Conservation (phyloP, 768 basidiomycete genomes). For the Suillus alpinus region DNA sequence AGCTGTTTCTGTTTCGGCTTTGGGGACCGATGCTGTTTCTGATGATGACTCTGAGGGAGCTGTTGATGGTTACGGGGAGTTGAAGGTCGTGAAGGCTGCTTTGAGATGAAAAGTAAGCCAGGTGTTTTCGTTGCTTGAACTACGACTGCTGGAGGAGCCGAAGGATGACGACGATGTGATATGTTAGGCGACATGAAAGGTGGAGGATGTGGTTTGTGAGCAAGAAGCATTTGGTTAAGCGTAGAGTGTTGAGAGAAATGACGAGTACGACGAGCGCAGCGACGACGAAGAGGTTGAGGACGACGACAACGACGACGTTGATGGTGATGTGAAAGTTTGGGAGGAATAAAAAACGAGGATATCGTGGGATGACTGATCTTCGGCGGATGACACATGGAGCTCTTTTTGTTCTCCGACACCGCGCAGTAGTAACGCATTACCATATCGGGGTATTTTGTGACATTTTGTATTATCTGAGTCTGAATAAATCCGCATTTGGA, state of each 20-base stretch:
- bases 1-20: constrained; percentile 35
- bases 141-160: constrained; percentile 64
- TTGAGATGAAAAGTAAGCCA: constrained; percentile 69
- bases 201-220: constrained; percentile 34
- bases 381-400: constrained; percentile 23
- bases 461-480: constrained; percentile 12
- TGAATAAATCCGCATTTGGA: constrained; percentile 29
- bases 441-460: constrained; percentile 13
- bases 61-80: constrained; percentile 35
- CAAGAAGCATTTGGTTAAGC: constrained; percentile 38
- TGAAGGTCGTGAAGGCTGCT: constrained; percentile 39
- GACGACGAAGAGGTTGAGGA: not conserved
- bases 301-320: constrained; percentile 5
- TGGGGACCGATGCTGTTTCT: constrained; percentile 34
- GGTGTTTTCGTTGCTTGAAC: constrained; percentile 73
- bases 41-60: constrained; percentile 32
- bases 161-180: constrained; percentile 63
- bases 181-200: constrained; percentile 27
- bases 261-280: constrained; percentile 4
- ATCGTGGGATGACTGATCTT: constrained; percentile 24
- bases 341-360: constrained; percentile 24
- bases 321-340: constrained; percentile 4
- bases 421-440: constrained; percentile 25
- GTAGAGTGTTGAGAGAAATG: constrained; percentile 6
- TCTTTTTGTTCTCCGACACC: constrained; percentile 33